Percentiles rank a stretch among this genome's conserved stretches.
These are phyloP conservation scores for Funneliformis mosseae DNA, from an alignment of 192 early-diverging fungal genomes.

Conservation along the genomic window DNA sequence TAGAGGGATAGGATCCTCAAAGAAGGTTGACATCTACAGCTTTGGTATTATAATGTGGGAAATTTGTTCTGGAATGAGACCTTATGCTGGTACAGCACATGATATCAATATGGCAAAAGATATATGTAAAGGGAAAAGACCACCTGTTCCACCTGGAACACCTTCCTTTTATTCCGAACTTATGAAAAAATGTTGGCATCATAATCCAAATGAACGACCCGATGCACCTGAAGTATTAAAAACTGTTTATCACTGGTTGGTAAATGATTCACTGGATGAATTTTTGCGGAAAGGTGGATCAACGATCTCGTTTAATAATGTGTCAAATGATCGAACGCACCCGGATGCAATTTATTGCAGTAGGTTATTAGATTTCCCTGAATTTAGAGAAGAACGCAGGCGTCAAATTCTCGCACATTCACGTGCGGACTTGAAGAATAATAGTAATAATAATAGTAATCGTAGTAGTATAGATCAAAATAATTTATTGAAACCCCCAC, in stretches of 20 bases:
- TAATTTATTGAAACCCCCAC: neutral
- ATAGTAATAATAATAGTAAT: neutral
- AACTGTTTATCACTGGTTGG: conserved; percentile 23
- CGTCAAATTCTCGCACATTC: neutral
- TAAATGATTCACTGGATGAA: conserved; percentile 9
- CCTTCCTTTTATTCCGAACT: conserved; percentile 44
- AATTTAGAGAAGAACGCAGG: neutral
- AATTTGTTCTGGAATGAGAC: conserved; percentile 43
- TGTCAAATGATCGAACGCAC: neutral
- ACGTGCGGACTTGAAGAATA: neutral
- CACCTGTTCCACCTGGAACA: conserved; percentile 43
- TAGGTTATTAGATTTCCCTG: conserved; percentile 30
- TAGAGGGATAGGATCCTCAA: neutral
- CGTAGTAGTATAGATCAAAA: neutral
- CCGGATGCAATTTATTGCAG: conserved; percentile 29
- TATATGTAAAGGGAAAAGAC: conserved; percentile 38
- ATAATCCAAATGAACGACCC: conserved; percentile 37
- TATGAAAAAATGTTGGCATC: conserved; percentile 47
- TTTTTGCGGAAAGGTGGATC: neutral
- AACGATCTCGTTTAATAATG: neutral
- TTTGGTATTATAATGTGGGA: conserved; percentile 53
- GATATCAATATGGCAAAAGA: conserved; percentile 36
- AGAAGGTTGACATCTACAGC: conserved; percentile 44
- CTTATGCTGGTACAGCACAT: conserved; percentile 38
- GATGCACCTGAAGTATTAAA: conserved; percentile 7